Evolutionary conservation across 768 basidiomycete species (phyloP).

Genomic region (Coprinellus micaceus): DNA sequence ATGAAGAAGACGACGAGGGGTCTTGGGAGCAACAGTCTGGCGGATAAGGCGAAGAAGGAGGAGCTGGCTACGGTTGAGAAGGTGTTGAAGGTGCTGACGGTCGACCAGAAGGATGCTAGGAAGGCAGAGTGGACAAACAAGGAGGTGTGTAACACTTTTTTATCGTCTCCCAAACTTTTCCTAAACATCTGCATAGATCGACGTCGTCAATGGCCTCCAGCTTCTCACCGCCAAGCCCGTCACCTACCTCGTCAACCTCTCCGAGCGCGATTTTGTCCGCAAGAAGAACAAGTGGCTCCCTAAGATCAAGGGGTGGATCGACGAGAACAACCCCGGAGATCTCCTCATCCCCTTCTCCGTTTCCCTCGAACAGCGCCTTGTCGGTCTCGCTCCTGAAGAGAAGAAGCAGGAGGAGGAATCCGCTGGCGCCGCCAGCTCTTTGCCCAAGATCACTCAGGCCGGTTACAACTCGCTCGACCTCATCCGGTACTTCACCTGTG

Average conservation of each 20-base stretch:
- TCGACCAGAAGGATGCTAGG: conserved; percentile 84
- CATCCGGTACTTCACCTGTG: conserved; percentile 96
- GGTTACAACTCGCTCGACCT: conserved; percentile 87
- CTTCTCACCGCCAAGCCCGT: conserved; percentile 96
- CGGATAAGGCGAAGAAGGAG: conserved; percentile 94
- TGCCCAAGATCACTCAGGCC: conserved; percentile 93
- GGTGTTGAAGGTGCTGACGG: conserved; percentile 71
- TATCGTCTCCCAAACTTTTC: conserved; percentile 28
- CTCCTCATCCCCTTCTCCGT: conserved; percentile 96
- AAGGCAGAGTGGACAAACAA: conserved; percentile 95
- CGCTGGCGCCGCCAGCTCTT: conserved; percentile 66
- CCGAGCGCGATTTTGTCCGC: conserved; percentile 88
- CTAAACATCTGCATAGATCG: conserved; percentile 52
- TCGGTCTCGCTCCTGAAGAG: conserved; percentile 58
- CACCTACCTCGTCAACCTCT: conserved; percentile 96
- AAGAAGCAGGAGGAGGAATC: conserved; percentile 75
- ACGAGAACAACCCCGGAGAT: conserved; percentile 93
- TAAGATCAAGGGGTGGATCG: conserved; percentile 98
- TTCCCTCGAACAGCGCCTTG: conserved; percentile 87
- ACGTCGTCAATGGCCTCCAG: conserved; percentile 82
- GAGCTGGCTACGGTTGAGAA: conserved; percentile 90
- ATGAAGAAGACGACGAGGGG: conserved; percentile 71
- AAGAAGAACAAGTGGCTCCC: conserved; percentile 99
- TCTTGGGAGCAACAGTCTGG: conserved; percentile 73
- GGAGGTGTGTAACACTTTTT: conserved; percentile 65